A percentile compares a stretch with the other conserved stretches of the same genome.
Evolutionary conservation across 805 yeast genomes (phyloP).

Genomic region (Candida michaelii): DNA sequence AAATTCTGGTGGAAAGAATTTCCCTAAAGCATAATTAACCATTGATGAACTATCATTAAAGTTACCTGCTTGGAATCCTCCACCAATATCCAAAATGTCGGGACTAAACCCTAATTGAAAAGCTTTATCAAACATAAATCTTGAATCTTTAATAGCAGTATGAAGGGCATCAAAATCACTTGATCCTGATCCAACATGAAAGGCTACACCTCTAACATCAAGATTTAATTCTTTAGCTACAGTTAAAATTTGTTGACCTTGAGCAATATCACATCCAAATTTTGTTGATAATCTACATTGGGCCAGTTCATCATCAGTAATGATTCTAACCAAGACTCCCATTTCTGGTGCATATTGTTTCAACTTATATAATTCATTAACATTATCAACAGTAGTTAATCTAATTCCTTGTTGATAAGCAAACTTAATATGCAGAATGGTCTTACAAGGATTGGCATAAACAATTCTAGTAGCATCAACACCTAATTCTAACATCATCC

Average conservation of each 20-base stretch:
- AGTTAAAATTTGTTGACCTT: conserved; percentile 55
- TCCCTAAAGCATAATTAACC: conserved; percentile 54
- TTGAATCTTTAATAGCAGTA: conserved; percentile 73
- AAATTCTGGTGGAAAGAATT: conserved; percentile 53
- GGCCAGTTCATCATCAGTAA: conserved; percentile 87
- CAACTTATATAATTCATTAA: conserved; percentile 79
- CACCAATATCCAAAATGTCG: conserved; percentile 81
- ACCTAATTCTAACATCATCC: conserved; percentile 59
- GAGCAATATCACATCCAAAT: conserved; percentile 73
- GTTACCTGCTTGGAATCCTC: conserved; percentile 74
- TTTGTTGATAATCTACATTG: conserved; percentile 84
- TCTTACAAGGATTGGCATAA: conserved; percentile 93
- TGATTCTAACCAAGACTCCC: conserved; percentile 71
- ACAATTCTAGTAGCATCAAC: conserved; percentile 66
- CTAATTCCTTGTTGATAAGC: conserved; percentile 58
- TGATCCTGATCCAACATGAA: conserved; percentile 96
- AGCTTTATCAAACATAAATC: conserved; percentile 64
- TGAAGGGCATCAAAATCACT: conserved; percentile 64
- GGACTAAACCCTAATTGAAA: conserved; percentile 35
- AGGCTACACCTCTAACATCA: conserved; percentile 80
- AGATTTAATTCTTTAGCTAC: conserved; percentile 62
- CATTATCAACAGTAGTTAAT: conserved; percentile 86
- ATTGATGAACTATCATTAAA: conserved; percentile 60
- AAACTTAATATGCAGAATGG: conserved; percentile 74
- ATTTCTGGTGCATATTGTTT: conserved; percentile 66